A percentile compares a stretch with the other conserved stretches of the same genome.
Conservation (phyloP, 2,329 filamentous ascomycete species). For the Knufia petricola region DNA sequence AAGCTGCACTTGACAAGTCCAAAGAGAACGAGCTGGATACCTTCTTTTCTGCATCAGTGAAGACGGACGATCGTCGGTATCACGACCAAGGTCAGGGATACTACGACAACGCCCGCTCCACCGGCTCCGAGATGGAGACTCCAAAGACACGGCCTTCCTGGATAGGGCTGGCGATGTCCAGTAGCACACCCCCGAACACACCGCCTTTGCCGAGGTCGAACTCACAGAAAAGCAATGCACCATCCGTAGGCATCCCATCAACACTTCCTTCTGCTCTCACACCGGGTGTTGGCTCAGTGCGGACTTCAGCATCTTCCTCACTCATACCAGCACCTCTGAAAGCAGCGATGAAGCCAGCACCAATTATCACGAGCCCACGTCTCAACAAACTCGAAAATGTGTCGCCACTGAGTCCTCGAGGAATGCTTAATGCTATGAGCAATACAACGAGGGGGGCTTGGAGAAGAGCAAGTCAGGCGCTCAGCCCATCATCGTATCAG, state of each 20-base stretch:
- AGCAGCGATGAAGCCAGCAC: conserved; percentile 1
- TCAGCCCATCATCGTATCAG: conserved; percentile 4
- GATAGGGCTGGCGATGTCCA: conserved; percentile 8
- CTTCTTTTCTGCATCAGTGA: background rate
- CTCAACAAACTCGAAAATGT: background rate
- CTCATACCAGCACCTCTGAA: conserved; percentile 8
- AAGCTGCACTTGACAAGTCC: background rate
- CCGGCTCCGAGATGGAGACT: background rate
- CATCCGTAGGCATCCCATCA: background rate
- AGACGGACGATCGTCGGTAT: background rate
- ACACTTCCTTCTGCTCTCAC: conserved; percentile 1
- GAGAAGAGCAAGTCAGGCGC: conserved; percentile 6
- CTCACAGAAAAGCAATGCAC: conserved; percentile 4
- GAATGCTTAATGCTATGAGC: conserved; percentile 5
- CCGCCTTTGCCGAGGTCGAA: conserved; percentile 4
- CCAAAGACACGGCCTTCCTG: conserved; percentile 5
- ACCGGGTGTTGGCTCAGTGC: background rate
- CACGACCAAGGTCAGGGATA: background rate
- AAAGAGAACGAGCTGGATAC: background rate
- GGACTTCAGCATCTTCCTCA: background rate
- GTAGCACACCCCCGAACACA: conserved; percentile 6
- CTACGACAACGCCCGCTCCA: background rate
- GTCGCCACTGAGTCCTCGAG: conserved; percentile 3
- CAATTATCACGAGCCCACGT: background rate
- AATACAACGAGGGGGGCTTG: conserved; percentile 6